Percentiles rank a stretch among this genome's conserved stretches.
phyloP scores from a whole-genome alignment of 257 asterid species.

The Striga asiatica region DNA sequence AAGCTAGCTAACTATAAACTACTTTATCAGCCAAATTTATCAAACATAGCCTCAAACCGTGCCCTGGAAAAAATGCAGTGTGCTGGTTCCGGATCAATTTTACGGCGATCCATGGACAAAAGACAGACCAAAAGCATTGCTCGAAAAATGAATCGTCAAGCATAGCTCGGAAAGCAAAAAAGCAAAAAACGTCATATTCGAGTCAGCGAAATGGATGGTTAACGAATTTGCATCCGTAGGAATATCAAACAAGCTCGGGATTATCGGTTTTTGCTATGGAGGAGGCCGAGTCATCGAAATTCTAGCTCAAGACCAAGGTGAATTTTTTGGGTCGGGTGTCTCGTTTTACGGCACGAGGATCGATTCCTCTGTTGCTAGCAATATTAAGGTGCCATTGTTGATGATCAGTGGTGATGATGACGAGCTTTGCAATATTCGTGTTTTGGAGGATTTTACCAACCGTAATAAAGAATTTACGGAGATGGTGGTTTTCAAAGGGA shows the following conservation, averaged over 20 bases:
- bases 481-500: slow-evolving; percentile 33
- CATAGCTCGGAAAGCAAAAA: slow-evolving; percentile 28
- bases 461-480: slow-evolving; percentile 21
- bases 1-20: too few relatives aligned
- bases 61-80: too few relatives aligned
- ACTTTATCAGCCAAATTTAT: too few relatives aligned
- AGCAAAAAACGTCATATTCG: slow-evolving; percentile 30
- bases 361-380: slow-evolving; percentile 28
- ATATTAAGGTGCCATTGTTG: slow-evolving; percentile 43
- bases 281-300: slow-evolving; percentile 61
- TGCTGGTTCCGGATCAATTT: slow-evolving; percentile 70
- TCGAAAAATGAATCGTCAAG: slow-evolving; percentile 43
- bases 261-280: slow-evolving; percentile 69
- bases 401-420: slow-evolving; percentile 54
- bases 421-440: slow-evolving; percentile 37
- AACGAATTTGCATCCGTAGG: slow-evolving; percentile 53
- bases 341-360: slow-evolving; percentile 64
- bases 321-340: slow-evolving; percentile 46
- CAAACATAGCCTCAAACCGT: too few relatives aligned
- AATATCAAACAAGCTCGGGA: slow-evolving; percentile 60
- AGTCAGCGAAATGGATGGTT: slow-evolving; percentile 58
- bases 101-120: slow-evolving; percentile 67
- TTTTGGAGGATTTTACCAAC: slow-evolving; percentile 25
- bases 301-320: slow-evolving; percentile 47
- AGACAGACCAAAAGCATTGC: slow-evolving; percentile 26